Evolutionary conservation across 176 grass and related monocot species (phyloP), one percentile per base, ranked within the genome.

Genomic region (Sorghum bicolor): DNA sequence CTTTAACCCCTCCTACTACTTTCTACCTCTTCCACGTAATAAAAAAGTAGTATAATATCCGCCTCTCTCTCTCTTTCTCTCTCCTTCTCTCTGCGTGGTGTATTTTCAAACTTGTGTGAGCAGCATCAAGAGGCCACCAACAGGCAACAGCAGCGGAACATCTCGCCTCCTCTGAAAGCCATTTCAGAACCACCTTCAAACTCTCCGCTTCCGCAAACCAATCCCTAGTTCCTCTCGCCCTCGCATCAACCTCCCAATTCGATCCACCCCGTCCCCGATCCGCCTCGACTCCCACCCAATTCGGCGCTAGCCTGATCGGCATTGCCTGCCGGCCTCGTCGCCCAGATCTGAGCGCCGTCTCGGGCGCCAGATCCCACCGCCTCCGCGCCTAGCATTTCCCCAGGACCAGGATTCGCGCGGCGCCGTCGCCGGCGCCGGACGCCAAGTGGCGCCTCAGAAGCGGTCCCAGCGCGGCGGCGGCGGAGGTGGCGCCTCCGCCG

Each of bases 401-500:
- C 8, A 19, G 66, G 34, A 15, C 22, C 9, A 19, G 33, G 34
- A 29, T 16, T 41, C 80, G 13, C 48, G 70, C 39, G 24, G 74
- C 43, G 44, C 29, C 41, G 64, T 22, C 64, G 45, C 13, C 36
- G 28, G 32, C 78, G 47, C 65, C 22, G n/a, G 13, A 40, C 47
- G 47, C 32, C 33, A 90, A 82, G 60, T 94, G 92, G 92, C 92
- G 86, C 92, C 92, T 36, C 92, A 94, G 88, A 89, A 89, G 74
- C 75, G 92, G 70, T 88, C 89, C 72, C 92, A 94, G 80, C 89
- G 92, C 80, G 88, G 83, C 89, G 81, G 92, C 67, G 83, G 92
- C 80, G 81, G 82, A 48, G 78, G 86, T 13, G 80, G 50, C 1
- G 68, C 70, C 47, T 58, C 81, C 55, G 48, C 68, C 80, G 78